Percentiles rank a stretch among this genome's conserved stretches.
phyloP scores from a whole-genome alignment of 345 rosid genomes.

The Moricandia moricandioides region DNA sequence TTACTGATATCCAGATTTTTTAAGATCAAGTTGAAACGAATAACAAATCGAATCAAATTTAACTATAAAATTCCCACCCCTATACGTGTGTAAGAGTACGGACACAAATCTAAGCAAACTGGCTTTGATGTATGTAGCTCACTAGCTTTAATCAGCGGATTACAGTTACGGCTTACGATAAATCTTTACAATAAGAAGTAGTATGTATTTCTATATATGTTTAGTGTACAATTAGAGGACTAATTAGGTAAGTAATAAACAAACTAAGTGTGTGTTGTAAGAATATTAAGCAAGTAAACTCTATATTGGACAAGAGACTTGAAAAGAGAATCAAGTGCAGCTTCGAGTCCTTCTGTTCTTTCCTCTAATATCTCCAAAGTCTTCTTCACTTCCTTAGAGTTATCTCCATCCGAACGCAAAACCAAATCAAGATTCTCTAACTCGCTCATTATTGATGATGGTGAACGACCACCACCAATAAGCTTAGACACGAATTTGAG shows the following conservation, averaged over 20 bases:
- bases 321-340: conserved; percentile 45
- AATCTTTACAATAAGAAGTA: not conserved
- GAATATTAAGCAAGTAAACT: conserved; percentile 52
- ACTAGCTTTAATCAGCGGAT: not conserved
- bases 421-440: conserved; percentile 42
- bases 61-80: no score
- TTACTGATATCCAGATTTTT: no score
- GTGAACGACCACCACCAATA: conserved; percentile 18
- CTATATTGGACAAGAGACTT: conserved; percentile 49
- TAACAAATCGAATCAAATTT: no score
- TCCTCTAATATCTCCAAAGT: conserved; percentile 34
- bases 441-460: conserved; percentile 36
- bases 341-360: conserved; percentile 45
- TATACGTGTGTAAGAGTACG: no score
- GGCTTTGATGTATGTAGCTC: not conserved
- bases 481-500: conserved; percentile 49
- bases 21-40: no score
- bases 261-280: conserved; percentile 36
- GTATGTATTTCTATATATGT: conserved; percentile 9
- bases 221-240: conserved; percentile 28
- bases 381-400: conserved; percentile 26
- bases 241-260: conserved; percentile 1
- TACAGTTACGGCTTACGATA: not conserved
- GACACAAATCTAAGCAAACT: no score
- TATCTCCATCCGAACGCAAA: conserved; percentile 23